phyloP scores from a whole-genome alignment of 352 stramenopile species.

The Phytophthora lateralis region DNA sequence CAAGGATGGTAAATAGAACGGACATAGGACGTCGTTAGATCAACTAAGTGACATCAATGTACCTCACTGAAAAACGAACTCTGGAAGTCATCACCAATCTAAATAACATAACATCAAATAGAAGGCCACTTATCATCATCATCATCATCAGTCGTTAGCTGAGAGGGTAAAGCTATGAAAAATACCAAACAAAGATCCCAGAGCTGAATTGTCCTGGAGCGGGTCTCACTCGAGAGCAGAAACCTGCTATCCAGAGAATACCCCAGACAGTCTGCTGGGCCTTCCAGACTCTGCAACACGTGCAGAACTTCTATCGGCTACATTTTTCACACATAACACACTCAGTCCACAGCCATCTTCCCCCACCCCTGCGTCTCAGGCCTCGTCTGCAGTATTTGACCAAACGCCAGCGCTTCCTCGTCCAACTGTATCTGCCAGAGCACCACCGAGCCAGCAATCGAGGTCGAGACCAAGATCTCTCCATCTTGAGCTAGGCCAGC shows the following conservation, averaged over 20 bases:
- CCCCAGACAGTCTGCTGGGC: conserved; percentile 56
- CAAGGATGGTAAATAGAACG: too few relatives aligned
- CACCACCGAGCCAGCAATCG: conserved; percentile 77
- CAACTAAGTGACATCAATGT: too few relatives aligned
- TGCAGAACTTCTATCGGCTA: conserved; percentile 40
- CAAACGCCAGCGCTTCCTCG: background rate
- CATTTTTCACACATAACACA: background rate
- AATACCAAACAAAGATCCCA: conserved; percentile 44
- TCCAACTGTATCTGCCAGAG: conserved; percentile 63
- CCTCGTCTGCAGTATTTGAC: conserved; percentile 15
- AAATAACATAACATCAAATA: too few relatives aligned
- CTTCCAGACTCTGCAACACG: conserved; percentile 51
- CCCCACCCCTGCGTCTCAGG: background rate
- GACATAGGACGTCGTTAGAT: too few relatives aligned
- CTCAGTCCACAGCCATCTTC: background rate
- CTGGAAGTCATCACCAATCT: too few relatives aligned
- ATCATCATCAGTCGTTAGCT: too few relatives aligned
- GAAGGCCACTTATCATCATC: too few relatives aligned
- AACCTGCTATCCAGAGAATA: conserved; percentile 69
- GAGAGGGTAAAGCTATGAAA: background rate
- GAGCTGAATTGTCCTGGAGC: conserved; percentile 64
- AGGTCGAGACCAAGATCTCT: conserved; percentile 73
- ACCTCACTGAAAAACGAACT: too few relatives aligned
- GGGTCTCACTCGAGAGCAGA: conserved; percentile 60
- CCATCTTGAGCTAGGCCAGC: conserved; percentile 72